These are phyloP conservation scores for Lasiosphaeria hispida DNA, from an alignment of 495 filamentous ascomycete genomes.

Conservation along the genomic window DNA sequence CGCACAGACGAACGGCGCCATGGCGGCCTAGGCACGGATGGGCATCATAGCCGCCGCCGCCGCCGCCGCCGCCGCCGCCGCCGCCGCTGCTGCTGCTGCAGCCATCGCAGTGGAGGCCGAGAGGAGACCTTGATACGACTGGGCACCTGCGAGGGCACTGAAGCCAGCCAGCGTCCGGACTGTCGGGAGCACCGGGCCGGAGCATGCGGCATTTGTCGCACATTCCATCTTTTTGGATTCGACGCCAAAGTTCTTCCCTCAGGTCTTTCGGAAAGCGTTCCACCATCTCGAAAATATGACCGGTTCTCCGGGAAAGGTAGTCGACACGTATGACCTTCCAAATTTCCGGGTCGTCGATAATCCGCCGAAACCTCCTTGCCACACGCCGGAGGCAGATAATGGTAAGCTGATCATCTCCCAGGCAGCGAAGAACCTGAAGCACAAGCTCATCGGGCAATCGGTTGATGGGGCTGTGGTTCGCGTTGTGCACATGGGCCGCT, in stretches of 20 bases:
- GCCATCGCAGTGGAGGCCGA: constrained; percentile 15
- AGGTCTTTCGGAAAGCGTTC: constrained; percentile 1
- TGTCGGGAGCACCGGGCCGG: constrained; percentile 6
- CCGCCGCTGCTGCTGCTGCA: constrained; percentile 9
- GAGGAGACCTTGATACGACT: constrained; percentile 3
- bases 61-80: constrained; percentile 14
- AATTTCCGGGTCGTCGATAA: constrained; percentile 12
- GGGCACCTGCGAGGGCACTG: constrained; percentile 22
- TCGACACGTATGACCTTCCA: constrained; percentile 8
- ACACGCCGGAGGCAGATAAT: constrained; percentile 12
- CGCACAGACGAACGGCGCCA: constrained; percentile 23
- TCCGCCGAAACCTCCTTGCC: constrained; percentile 12
- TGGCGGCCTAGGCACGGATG: constrained; percentile 19
- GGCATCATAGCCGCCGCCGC: background rate
- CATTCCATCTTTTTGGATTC: constrained; percentile 17
- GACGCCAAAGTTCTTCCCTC: constrained; percentile 13
- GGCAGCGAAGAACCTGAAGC: constrained; percentile 5
- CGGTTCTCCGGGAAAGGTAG: background rate
- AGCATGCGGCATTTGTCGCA: constrained; percentile 16
- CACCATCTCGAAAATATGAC: background rate
- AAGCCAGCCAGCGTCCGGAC: constrained; percentile 4
- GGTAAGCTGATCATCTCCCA: constrained; percentile 6
- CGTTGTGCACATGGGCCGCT: constrained; percentile 14
- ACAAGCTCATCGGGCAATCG: constrained; percentile 15
- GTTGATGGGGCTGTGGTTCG: constrained; percentile 12